These are phyloP conservation scores for Ogataea chonburiensis DNA, from an alignment of 805 yeast genomes.

Conservation along the genomic window DNA sequence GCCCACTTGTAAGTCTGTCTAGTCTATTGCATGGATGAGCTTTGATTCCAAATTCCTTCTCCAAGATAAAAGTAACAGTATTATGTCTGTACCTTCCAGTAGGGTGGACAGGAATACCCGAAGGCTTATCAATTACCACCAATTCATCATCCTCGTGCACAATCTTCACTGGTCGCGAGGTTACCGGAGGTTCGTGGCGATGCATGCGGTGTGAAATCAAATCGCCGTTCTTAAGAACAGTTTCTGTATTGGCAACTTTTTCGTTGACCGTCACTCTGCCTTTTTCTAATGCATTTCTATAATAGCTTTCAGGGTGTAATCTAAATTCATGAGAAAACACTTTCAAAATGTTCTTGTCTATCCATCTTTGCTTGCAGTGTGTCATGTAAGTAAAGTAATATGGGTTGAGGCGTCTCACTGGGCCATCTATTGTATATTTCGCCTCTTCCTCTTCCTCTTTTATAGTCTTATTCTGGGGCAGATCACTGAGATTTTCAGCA, in stretches of 20 bases:
- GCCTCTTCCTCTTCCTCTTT: constrained; percentile 61
- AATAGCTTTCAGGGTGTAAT: constrained; percentile 68
- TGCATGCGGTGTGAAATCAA: constrained; percentile 75
- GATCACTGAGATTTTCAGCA: constrained; percentile 13
- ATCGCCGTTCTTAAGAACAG: constrained; percentile 78
- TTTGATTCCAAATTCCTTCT: constrained; percentile 60
- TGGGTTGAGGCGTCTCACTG: constrained; percentile 73
- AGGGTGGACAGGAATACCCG: constrained; percentile 95
- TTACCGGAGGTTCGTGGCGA: constrained; percentile 88
- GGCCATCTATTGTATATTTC: constrained; percentile 54
- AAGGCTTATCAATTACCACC: constrained; percentile 87
- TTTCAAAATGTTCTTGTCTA: constrained; percentile 75
- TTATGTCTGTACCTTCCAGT: constrained; percentile 80
- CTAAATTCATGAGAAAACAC: constrained; percentile 84
- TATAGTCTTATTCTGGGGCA: constrained; percentile 33
- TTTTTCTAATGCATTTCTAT: constrained; percentile 47
- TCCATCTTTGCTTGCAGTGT: constrained; percentile 89
- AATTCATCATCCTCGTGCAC: constrained; percentile 73
- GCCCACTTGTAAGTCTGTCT: constrained; percentile 88
- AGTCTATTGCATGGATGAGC: constrained; percentile 87
- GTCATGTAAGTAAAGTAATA: constrained; percentile 89
- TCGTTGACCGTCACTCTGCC: constrained; percentile 81
- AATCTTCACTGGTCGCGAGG: constrained; percentile 55
- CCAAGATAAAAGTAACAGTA: constrained; percentile 73
- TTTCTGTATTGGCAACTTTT: constrained; percentile 58